Conservation (phyloP, 345 rosid species). For the Stellera chamaejasme region DNA sequence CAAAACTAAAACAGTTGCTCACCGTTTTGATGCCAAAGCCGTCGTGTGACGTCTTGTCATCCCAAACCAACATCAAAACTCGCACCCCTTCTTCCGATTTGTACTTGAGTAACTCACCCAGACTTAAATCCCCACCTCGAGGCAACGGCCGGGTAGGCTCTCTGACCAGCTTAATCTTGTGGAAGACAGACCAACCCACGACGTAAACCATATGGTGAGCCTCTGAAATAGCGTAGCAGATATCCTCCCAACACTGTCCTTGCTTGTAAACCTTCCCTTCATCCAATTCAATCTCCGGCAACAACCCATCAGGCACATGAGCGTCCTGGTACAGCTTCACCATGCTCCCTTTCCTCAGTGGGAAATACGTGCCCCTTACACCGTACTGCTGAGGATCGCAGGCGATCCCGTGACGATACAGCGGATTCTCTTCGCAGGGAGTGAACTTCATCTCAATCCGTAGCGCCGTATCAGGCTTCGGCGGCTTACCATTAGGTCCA, state of each 20-base stretch:
- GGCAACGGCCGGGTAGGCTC: constrained; percentile 67
- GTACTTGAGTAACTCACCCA: constrained; percentile 87
- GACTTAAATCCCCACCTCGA: constrained; percentile 59
- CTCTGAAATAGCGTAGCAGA: constrained; percentile 73
- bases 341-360: constrained; percentile 58
- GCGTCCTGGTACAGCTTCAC: constrained; percentile 87
- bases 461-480: constrained; percentile 45
- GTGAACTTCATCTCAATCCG: constrained; percentile 52
- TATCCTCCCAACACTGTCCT: constrained; percentile 86
- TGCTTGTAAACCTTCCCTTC: constrained; percentile 36
- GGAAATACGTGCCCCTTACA: constrained; percentile 65
- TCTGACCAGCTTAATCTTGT: constrained; percentile 71
- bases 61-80: constrained; percentile 82
- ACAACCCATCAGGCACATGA: constrained; percentile 40
- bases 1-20: constrained; percentile 14
- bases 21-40: constrained; percentile 56
- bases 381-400: constrained; percentile 61
- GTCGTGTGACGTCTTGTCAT: constrained; percentile 83
- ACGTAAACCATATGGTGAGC: constrained; percentile 95
- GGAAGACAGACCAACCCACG: constrained; percentile 84
- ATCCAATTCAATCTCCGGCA: constrained; percentile 45
- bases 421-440: constrained; percentile 47
- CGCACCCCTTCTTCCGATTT: constrained; percentile 94
- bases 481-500: constrained; percentile 38
- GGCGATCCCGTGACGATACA: constrained; percentile 42